Evolutionary conservation across 352 stramenopile species (phyloP).

Genomic region (Pythium sp.): DNA sequence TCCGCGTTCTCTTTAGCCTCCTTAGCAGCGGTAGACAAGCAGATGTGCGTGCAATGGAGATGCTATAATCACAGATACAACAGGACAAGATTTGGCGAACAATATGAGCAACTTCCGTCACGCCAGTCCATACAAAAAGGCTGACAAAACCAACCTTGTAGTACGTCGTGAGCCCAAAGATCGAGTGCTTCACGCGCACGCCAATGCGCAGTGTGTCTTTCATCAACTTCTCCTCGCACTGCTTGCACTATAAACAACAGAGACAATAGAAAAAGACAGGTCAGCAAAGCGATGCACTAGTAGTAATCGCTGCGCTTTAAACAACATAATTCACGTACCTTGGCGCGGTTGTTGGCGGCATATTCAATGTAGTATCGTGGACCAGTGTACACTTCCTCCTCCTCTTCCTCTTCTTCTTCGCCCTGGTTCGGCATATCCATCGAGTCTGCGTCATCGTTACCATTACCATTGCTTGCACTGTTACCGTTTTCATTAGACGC

Average conservation of each 20-base stretch:
- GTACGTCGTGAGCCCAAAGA: conserved; percentile 78
- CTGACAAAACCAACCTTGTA: conserved; percentile 52
- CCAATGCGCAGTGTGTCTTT: conserved; percentile 47
- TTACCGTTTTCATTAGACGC: neutral
- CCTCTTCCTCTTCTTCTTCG: conserved; percentile 30
- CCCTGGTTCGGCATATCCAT: conserved; percentile 30
- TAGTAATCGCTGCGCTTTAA: neutral
- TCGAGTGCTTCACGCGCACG: conserved; percentile 66
- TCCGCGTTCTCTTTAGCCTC: neutral
- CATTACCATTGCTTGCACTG: conserved; percentile 5
- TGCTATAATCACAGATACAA: conserved; percentile 22
- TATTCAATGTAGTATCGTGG: conserved; percentile 74
- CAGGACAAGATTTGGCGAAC: neutral
- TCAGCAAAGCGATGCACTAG: neutral
- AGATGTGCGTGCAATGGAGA: conserved; percentile 45
- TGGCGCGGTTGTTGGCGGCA: conserved; percentile 46
- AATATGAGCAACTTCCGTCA: no score
- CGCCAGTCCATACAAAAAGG: neutral
- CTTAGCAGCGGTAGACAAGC: conserved; percentile 18
- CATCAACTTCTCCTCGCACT: conserved; percentile 62
- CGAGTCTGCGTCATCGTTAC: conserved; percentile 31
- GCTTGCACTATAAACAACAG: conserved; percentile 56
- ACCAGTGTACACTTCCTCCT: conserved; percentile 42
- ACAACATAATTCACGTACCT: conserved; percentile 28
- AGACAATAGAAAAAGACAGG: conserved; percentile 4